Base-by-base conservation (phyloP, 495 filamentous ascomycete species). In the Letharia columbiana region DNA sequence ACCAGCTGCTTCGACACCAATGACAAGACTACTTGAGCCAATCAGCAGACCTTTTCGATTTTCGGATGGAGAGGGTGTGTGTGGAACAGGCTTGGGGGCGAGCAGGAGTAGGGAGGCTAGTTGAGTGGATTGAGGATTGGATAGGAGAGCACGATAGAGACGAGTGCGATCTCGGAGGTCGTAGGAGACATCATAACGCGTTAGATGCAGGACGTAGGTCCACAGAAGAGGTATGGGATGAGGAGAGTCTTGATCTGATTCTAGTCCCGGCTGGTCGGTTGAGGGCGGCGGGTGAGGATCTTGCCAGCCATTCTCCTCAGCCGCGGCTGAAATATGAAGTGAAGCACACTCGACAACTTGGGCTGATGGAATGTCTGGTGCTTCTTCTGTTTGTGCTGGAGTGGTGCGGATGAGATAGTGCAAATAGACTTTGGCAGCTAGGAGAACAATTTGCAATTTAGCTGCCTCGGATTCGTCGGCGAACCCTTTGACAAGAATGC, bases 361-460 rank as follows among this genome's bases (percentile, higher is more conserved):
- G 0, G 11, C 47, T 28, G 49, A 57, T 11, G 33, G 40, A 42
- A 3, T 35, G 31, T 61, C 44, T 15, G 33, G 2, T 18, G 28
- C 35, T 66, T 57, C 45, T 57, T 60, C 31, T 42, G 35, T 45
- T 18, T n/a, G 39, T 3, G 59, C 23, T 6, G 67, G 50, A n/a
- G 45, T 41, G 17, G 67, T 65, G 37, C 83, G 80, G 67, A 92
- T 93, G 28, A 97, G 77, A 72, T 95, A 82, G 71, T 96, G 90
- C 5, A 97, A 82, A 73, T 98, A 97, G 9, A 97, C 91, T 68
- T 96, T 97, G 15, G 95, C 93, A 18, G 90, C 94, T 6, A 98
- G 81, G 6, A 97, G 81, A 7, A 98, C 84, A 71, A 97, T 94
- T 73, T 98, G 94, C 54, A 90, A 81, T 73, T 96, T 96, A 35